A percentile compares a stretch with the other conserved stretches of the same genome.
Conservation (phyloP, 2,329 filamentous ascomycete species). For the Coleophoma cylindrospora region DNA sequence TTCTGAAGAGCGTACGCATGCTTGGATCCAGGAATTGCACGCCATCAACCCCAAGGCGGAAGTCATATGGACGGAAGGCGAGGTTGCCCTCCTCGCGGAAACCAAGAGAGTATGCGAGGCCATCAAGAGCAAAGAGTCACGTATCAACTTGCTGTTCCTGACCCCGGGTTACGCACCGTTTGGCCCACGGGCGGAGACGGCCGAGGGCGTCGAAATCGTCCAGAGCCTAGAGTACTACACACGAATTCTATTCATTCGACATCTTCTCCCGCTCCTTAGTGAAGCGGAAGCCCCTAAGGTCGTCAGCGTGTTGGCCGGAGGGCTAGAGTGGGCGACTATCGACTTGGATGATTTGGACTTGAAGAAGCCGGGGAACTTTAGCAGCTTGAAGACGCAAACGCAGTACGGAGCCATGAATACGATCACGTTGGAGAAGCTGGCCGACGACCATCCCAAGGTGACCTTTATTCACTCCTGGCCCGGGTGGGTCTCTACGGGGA, state of each 20-base stretch:
- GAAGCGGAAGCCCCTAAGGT: conserved; percentile 38
- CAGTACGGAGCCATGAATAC: conserved; percentile 44
- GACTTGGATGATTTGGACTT: conserved; percentile 39
- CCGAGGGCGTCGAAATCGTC: conserved; percentile 47
- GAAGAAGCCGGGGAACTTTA: conserved; percentile 23
- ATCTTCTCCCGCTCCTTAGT: conserved; percentile 50
- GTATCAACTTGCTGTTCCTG: conserved; percentile 40
- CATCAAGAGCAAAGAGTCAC: conserved; percentile 34
- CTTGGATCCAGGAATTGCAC: conserved; percentile 30
- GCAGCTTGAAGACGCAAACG: conserved; percentile 29
- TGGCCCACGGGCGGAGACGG: conserved; percentile 35
- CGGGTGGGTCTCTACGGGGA: conserved; percentile 29
- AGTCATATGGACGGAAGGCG: conserved; percentile 21
- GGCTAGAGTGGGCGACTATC: conserved; percentile 38
- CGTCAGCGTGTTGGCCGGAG: conserved; percentile 45
- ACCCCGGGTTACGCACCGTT: conserved; percentile 29
- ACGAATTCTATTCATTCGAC: conserved; percentile 46
- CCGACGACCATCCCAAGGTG: conserved; percentile 34
- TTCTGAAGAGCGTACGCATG: conserved; percentile 24
- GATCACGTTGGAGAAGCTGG: conserved; percentile 39
- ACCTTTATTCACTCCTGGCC: conserved; percentile 32
- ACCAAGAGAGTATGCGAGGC: conserved; percentile 39
- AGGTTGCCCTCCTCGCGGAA: conserved; percentile 41
- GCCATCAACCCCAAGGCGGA: conserved; percentile 28
- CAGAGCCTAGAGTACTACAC: conserved; percentile 47